Evolutionary conservation across 2,329 filamentous ascomycete genomes (phyloP), one percentile per base, ranked within the genome.

Genomic region (Pseudogymnoascus sp.): DNA sequence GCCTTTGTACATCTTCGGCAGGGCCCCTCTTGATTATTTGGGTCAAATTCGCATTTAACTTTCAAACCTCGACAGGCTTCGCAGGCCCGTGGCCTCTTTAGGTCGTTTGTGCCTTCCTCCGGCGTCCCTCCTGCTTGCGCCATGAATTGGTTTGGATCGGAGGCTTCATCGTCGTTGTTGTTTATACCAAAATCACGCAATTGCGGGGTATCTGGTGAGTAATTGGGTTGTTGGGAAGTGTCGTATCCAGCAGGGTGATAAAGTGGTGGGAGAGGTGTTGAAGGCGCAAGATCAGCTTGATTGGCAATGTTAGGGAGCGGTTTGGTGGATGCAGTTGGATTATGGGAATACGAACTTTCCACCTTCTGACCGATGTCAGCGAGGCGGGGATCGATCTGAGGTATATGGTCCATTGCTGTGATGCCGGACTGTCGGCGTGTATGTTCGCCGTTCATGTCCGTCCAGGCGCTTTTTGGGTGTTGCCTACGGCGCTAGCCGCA

Each of bases 1-100:
- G 74, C 70, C 63, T 75, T 74, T 12, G 69, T 68, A 62, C 76
- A 78, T 70, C 76, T 67, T 58, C 74, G 72, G 63, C 76, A 78
- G 28, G 68, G 69, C 16, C 67, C 68, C 60, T 71, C 70, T 18
- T 63, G 62, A 59, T 70, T 70, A 37, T 70, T 72, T 38, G 69
- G 69, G 62, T 70, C 67, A 7, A 72, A 70, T 50, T 77, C 72
- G 64, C 76, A 78, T 57, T 74, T 70, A 7, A 77, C 74, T 66
- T 78, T 78, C 62, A 76, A 69, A 36, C 71, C 69, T 58, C 76
- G 71, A 67, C 76, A 78, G 57, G 72, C 71, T 57, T 76, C 75
- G 64, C 76, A 78, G 5, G 76, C 75, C 63, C 74, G 67, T 41
- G 75, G 65, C 61, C 71, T 67, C 63, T 73, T 73, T 11, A 67